A percentile compares a stretch with the other conserved stretches of the same genome.
phyloP scores from a whole-genome alignment of 371 early-diverging fungal genomes.

The Synchytrium microbalum region DNA sequence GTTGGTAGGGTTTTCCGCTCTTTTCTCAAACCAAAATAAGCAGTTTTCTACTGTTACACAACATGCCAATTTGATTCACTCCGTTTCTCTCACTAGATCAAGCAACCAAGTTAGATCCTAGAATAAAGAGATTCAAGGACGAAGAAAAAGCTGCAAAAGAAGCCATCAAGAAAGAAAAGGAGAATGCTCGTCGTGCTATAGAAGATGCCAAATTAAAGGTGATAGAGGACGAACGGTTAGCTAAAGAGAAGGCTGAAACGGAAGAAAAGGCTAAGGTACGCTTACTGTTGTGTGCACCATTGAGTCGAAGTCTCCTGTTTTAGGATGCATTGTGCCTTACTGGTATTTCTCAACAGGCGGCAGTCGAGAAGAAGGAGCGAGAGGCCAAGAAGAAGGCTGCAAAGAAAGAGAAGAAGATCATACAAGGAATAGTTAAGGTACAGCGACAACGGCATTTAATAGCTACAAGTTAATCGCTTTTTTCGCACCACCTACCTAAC shows the following conservation, averaged over 20 bases:
- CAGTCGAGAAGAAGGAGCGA: slow-evolving; percentile 30
- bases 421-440: slow-evolving; percentile 58
- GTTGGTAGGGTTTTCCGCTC: slow-evolving; percentile 1
- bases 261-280: slow-evolving; percentile 27
- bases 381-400: slow-evolving; percentile 63
- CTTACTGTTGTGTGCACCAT: neutral
- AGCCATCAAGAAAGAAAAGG: slow-evolving; percentile 81
- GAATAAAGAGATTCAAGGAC: slow-evolving; percentile 82
- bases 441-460: no score
- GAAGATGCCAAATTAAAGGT: slow-evolving; percentile 22
- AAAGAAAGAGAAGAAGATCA: slow-evolving; percentile 86
- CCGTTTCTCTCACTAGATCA: slow-evolving; percentile 41
- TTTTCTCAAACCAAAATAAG: slow-evolving; percentile 30
- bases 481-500: no score
- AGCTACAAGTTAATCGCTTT: no score
- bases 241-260: slow-evolving; percentile 26
- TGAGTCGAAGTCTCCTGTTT: neutral
- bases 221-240: slow-evolving; percentile 29
- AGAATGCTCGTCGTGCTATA: slow-evolving; percentile 38
- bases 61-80: neutral
- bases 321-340: neutral
- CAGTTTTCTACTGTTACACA: slow-evolving; percentile 48
- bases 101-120: slow-evolving; percentile 78
- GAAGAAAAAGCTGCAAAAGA: slow-evolving; percentile 81
- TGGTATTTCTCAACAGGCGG: slow-evolving; percentile 1